Conservation (phyloP, 352 stramenopile genomes). For the Thalassiosira mediterranea region DNA sequence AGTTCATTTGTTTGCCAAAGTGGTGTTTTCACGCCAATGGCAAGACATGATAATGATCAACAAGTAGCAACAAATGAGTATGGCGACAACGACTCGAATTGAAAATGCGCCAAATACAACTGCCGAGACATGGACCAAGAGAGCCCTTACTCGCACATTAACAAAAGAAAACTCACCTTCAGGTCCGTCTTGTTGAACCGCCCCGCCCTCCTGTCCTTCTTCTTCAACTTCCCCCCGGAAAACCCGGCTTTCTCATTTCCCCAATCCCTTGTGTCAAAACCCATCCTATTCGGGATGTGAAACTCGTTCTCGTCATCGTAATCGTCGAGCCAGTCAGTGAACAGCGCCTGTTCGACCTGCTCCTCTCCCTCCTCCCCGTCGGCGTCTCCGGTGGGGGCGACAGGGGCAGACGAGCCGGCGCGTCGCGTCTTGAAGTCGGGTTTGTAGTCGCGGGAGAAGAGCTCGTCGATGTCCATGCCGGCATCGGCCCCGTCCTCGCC, state of each 20-base stretch:
- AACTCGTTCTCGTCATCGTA: constrained; percentile 82
- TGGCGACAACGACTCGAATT: too few relatives aligned
- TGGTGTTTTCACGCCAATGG: too few relatives aligned
- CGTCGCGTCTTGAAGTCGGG: constrained; percentile 59
- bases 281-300: constrained; percentile 81
- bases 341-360: constrained; percentile 38
- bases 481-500: constrained; percentile 5
- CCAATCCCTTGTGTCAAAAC: constrained; percentile 67
- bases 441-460: constrained; percentile 44
- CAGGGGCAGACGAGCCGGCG: not conserved
- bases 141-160: too few relatives aligned
- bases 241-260: constrained; percentile 65
- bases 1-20: too few relatives aligned
- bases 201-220: constrained; percentile 62
- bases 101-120: too few relatives aligned
- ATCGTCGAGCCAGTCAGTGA: constrained; percentile 66
- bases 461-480: constrained; percentile 31
- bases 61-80: too few relatives aligned
- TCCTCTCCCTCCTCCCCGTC: not conserved
- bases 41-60: too few relatives aligned
- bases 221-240: constrained; percentile 70
- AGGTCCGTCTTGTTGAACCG: constrained; percentile 72
- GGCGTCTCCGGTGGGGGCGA: constrained; percentile 1
- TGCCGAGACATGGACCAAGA: constrained; percentile 1
- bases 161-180: constrained; percentile 59